Percentiles rank a stretch among this genome's conserved stretches.
These are phyloP conservation scores for Emericellopsis atlantica DNA, from an alignment of 2,329 filamentous ascomycete genomes.

Conservation along the genomic window DNA sequence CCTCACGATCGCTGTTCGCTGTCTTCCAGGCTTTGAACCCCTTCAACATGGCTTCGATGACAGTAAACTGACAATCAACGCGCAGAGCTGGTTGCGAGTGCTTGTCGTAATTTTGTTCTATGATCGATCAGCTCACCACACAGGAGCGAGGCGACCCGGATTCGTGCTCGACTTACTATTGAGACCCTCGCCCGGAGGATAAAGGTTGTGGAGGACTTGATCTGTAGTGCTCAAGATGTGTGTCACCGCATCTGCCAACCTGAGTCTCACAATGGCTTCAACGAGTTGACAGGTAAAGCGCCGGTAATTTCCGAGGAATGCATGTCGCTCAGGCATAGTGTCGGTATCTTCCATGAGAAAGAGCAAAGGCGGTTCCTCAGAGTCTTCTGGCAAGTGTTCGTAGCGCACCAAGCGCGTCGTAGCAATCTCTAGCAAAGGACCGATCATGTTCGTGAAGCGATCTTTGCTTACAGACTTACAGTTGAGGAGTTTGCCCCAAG, in stretches of 20 bases:
- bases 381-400: constrained; percentile 73
- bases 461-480: constrained; percentile 55
- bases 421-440: constrained; percentile 68
- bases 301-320: constrained; percentile 90
- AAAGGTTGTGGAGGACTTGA: constrained; percentile 60
- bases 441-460: constrained; percentile 51
- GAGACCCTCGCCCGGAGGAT: constrained; percentile 56
- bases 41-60: constrained; percentile 79
- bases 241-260: constrained; percentile 71
- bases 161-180: constrained; percentile 34
- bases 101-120: constrained; percentile 43
- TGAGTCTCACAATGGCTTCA: constrained; percentile 71
- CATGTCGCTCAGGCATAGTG: constrained; percentile 83
- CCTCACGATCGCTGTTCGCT: constrained; percentile 12
- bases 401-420: constrained; percentile 77
- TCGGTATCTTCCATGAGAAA: constrained; percentile 92
- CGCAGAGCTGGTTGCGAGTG: constrained; percentile 60
- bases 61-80: constrained; percentile 79
- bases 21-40: constrained; percentile 72
- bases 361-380: constrained; percentile 63
- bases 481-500: constrained; percentile 74
- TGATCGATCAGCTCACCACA: not conserved
- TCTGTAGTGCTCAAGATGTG: constrained; percentile 79
- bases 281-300: constrained; percentile 82
- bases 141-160: not conserved